A percentile compares a stretch with the other conserved stretches of the same genome.
Evolutionary conservation across 768 basidiomycete genomes (phyloP).

Genomic region (Lentinula detonsa): DNA sequence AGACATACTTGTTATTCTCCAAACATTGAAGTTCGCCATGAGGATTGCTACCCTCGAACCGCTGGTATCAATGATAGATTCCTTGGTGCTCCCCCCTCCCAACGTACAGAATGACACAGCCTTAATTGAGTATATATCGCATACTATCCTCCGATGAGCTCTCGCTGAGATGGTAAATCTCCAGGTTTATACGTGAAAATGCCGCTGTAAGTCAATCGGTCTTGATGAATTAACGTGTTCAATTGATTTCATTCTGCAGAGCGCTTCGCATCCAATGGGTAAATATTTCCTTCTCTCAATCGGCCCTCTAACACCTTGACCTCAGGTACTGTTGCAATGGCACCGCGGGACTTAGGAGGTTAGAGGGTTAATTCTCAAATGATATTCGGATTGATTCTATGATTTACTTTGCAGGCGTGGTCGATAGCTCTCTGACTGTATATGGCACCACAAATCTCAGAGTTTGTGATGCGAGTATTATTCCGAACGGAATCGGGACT

Average conservation of each 20-base stretch:
- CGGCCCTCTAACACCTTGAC: neutral
- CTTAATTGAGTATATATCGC: neutral
- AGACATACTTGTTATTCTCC: neutral
- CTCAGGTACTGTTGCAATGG: neutral
- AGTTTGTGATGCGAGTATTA: constrained; percentile 11
- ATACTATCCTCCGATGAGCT: neutral
- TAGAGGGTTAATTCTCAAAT: neutral
- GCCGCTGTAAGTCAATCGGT: neutral
- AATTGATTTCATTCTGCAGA: neutral
- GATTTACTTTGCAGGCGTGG: constrained; percentile 22
- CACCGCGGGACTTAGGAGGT: neutral
- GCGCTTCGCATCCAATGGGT: neutral
- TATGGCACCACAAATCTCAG: constrained; percentile 5
- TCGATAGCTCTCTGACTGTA: constrained; percentile 28
- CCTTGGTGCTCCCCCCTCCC: neutral
- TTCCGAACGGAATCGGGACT: constrained; percentile 7
- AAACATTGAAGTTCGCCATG: neutral
- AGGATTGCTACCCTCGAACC: neutral
- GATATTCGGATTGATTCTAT: neutral
- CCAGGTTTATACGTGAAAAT: neutral
- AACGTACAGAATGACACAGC: neutral
- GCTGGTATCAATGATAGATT: neutral
- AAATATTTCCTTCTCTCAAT: neutral
- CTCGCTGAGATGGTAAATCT: neutral
- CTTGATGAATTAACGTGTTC: neutral